Evolutionary conservation across 441 rosid species (phyloP), one percentile per base, ranked within the genome.

Genomic region (Kokia cookei): DNA sequence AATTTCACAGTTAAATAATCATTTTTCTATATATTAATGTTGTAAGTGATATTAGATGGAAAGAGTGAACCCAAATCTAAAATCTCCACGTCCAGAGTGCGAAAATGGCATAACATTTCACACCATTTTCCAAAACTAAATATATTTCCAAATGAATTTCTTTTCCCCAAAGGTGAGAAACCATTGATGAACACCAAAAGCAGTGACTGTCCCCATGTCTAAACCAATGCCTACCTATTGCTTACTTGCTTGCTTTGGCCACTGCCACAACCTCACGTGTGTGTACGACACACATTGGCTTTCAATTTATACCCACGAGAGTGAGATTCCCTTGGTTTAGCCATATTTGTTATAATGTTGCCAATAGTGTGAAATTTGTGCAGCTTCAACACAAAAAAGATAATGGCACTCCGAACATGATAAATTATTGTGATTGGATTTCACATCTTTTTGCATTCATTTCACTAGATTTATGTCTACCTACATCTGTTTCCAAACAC

Each of bases 241-340:
- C 57, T 51, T n/a, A 47, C 8, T 62, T 35, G 26, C 65, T 22
- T 19, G 40, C 55, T 24, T 65, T 42, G 15, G 50, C 32, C 17
- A 10, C 50, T 12, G 53, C 35, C 32, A 42, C 53, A 4, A 32
- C 69, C 51, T 64, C 69, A 40, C 51, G 32, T 64, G 51, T 15
- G 51, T 64, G 3, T 19, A 64, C 19, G 11, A 17, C 2, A 58
- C 15, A 58, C 47, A 14, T 7, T 47, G 6, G 7, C 12, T 67
- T 67, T 14, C 13, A 65, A 67, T 65, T 75, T 68, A 54, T 45
- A 43, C n/a, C 82, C 82, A 77, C 81, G 80, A 82, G 75, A 66
- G 61, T 63, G 42, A 79, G 85, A 79, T 77, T 82, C 85, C 77
- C 70, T 77, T 77, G 81, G 83, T 82, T 82, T 79, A 73, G 74